Percentiles rank a stretch among this genome's conserved stretches.
Conservation (phyloP, 2,329 filamentous ascomycete genomes). For the Aspergillus caelatus region DNA sequence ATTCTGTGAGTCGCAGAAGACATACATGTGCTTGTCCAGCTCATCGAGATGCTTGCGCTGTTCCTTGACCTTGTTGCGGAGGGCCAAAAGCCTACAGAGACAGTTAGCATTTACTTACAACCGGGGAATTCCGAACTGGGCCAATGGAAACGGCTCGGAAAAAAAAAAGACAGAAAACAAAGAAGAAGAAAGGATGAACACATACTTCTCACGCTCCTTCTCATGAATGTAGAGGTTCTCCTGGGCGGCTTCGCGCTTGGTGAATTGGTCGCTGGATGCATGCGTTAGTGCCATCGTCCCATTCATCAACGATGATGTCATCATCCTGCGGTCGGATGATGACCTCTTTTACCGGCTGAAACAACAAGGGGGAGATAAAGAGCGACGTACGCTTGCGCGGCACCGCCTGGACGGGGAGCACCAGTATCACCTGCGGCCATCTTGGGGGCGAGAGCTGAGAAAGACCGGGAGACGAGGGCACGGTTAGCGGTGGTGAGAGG, state of each 20-base stretch:
- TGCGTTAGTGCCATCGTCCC: conserved; percentile 10
- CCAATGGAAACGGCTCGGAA: neutral
- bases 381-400: conserved; percentile 39
- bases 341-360: neutral
- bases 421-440: conserved; percentile 75
- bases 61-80: conserved; percentile 69
- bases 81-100: conserved; percentile 61
- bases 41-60: conserved; percentile 84
- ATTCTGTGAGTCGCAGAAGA: conserved; percentile 15
- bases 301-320: conserved; percentile 20
- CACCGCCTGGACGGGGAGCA: conserved; percentile 41
- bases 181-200: neutral
- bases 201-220: conserved; percentile 84
- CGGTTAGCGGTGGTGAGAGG: conserved; percentile 58
- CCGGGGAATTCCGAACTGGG: neutral
- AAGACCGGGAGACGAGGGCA: conserved; percentile 56
- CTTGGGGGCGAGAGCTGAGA: conserved; percentile 64
- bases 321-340: conserved; percentile 8
- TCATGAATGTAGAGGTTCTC: conserved; percentile 84
- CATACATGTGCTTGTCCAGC: conserved; percentile 84
- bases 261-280: conserved; percentile 77
- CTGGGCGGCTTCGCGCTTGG: conserved; percentile 82
- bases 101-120: conserved; percentile 12
- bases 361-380: neutral
- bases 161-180: neutral